Conservation (phyloP, 2,329 filamentous ascomycete species). For the Fusarium citri region DNA sequence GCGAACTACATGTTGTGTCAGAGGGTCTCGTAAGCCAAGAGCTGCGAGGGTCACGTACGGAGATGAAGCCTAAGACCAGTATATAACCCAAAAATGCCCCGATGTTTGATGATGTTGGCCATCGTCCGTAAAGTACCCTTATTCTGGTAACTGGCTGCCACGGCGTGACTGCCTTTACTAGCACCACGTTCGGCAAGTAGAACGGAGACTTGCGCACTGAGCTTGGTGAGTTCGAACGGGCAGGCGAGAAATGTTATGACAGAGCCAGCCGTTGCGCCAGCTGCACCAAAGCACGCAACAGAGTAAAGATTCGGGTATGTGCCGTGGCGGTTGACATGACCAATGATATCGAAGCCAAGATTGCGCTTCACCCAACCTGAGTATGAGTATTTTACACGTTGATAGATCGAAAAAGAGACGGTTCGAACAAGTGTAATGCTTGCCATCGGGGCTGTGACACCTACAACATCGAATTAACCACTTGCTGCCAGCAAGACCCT, state of each 20-base stretch:
- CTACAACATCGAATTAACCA: conserved; percentile 53
- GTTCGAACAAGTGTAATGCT: conserved; percentile 83
- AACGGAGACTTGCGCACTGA: conserved; percentile 87
- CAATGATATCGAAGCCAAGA: conserved; percentile 75
- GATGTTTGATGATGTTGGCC: conserved; percentile 79
- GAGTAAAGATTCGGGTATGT: conserved; percentile 80
- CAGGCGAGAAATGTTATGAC: conserved; percentile 85
- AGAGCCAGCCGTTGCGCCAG: conserved; percentile 82
- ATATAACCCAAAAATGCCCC: conserved; percentile 79
- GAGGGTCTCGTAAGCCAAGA: neutral
- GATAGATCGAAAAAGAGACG: conserved; percentile 84
- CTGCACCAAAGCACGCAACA: conserved; percentile 79
- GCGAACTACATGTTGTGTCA: conserved; percentile 66
- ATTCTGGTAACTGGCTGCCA: conserved; percentile 78
- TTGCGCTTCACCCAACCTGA: conserved; percentile 77
- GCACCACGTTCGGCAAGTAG: conserved; percentile 68
- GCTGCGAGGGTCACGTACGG: conserved; percentile 62
- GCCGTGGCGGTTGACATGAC: conserved; percentile 76
- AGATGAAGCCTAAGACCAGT: conserved; percentile 84
- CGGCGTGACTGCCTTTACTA: conserved; percentile 63
- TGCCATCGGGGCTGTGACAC: conserved; percentile 82
- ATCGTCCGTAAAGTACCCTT: conserved; percentile 82
- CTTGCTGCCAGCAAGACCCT: neutral
- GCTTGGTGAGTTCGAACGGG: conserved; percentile 90
- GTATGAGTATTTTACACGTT: conserved; percentile 78